phyloP scores from a whole-genome alignment of 495 filamentous ascomycete genomes.

The Echria macrotheca region DNA sequence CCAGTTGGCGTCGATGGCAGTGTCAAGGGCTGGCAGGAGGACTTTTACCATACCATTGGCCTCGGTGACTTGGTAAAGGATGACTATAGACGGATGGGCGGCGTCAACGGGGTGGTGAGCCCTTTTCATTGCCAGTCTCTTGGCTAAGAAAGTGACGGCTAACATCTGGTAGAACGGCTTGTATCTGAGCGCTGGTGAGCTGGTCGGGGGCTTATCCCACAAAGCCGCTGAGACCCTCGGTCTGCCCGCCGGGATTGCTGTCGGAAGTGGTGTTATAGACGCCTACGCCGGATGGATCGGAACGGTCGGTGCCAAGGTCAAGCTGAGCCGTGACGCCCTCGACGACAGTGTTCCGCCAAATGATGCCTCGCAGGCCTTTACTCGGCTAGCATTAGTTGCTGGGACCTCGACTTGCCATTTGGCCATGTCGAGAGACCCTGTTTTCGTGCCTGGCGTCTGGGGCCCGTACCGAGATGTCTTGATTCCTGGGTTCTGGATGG shows the following conservation, averaged over 20 bases:
- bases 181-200: constrained; percentile 84
- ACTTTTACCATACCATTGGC: constrained; percentile 81
- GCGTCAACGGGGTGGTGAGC: constrained; percentile 88
- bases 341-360: constrained; percentile 58
- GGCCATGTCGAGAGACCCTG: constrained; percentile 84
- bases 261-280: constrained; percentile 95
- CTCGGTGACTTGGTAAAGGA: constrained; percentile 75
- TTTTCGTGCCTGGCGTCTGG: constrained; percentile 94
- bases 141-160: constrained; percentile 12
- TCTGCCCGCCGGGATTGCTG: constrained; percentile 78
- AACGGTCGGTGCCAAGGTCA: constrained; percentile 92
- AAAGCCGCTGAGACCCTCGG: constrained; percentile 80
- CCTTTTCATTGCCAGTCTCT: constrained; percentile 21
- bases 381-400: constrained; percentile 87
- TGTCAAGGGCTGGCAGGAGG: constrained; percentile 96
- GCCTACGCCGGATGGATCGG: constrained; percentile 98
- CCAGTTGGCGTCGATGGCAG: constrained; percentile 94
- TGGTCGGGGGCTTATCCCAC: constrained; percentile 77
- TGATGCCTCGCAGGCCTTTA: constrained; percentile 86
- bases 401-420: constrained; percentile 97
- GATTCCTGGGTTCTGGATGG: constrained; percentile 87
- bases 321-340: constrained; percentile 56
- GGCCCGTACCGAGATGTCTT: constrained; percentile 93
- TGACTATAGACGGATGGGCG: constrained; percentile 85
- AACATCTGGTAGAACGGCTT: constrained; percentile 65